phyloP scores from a whole-genome alignment of 352 stramenopile species.

The Lagenidium giganteum region DNA sequence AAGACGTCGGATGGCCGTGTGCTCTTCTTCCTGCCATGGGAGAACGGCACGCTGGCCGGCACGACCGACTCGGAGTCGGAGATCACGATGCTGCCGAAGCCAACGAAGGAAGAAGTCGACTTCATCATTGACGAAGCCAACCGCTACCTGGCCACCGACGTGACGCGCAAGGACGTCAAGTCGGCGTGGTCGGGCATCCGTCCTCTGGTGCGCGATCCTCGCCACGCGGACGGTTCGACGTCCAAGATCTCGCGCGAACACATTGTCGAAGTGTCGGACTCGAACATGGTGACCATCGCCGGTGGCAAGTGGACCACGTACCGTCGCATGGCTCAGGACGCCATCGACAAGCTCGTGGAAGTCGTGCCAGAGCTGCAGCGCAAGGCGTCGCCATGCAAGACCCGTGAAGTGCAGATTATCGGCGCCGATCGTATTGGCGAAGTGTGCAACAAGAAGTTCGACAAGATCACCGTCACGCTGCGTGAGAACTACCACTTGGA shows the following conservation, averaged over 20 bases:
- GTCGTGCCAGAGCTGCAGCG: constrained; percentile 65
- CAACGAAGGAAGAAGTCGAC: constrained; percentile 89
- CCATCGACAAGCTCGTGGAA: constrained; percentile 87
- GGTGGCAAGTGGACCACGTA: constrained; percentile 98
- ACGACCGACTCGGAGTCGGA: constrained; percentile 93
- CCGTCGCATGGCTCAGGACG: constrained; percentile 94
- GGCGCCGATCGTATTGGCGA: constrained; percentile 89
- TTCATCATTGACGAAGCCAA: constrained; percentile 95
- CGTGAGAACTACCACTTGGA: constrained; percentile 92
- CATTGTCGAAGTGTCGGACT: constrained; percentile 89
- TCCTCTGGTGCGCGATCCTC: constrained; percentile 90
- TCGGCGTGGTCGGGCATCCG: constrained; percentile 95
- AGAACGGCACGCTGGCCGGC: constrained; percentile 89
- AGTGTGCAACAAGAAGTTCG: constrained; percentile 95
- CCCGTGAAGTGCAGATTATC: constrained; percentile 79
- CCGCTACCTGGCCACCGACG: constrained; percentile 85
- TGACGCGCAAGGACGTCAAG: constrained; percentile 91
- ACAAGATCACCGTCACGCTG: constrained; percentile 92
- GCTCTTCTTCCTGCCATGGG: constrained; percentile 96
- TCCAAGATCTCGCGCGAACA: constrained; percentile 92
- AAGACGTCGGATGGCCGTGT: constrained; percentile 93
- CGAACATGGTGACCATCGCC: constrained; percentile 92
- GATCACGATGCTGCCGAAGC: constrained; percentile 93
- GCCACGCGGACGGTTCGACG: constrained; percentile 75
- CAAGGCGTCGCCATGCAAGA: constrained; percentile 76